A percentile compares a stretch with the other conserved stretches of the same genome.
Evolutionary conservation across 768 basidiomycete genomes (phyloP).

Genomic region (Kwoniella sp.): DNA sequence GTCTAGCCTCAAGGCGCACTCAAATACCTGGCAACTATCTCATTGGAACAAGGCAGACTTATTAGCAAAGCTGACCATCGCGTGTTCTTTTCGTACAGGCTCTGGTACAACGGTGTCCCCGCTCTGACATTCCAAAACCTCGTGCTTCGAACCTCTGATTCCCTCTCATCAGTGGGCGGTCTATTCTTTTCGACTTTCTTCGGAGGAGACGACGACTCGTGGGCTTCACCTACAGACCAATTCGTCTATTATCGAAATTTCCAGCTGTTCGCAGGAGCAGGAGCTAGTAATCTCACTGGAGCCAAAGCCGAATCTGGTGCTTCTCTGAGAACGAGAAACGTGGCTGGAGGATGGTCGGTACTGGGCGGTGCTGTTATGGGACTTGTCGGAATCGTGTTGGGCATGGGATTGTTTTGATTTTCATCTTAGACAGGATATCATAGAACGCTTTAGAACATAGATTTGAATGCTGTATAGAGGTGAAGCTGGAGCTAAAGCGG

Average conservation of each 20-base stretch:
- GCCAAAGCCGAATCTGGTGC: constrained; percentile 7
- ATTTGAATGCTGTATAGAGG: too few relatives aligned
- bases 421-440: too few relatives aligned
- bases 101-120: constrained; percentile 65
- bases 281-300: constrained; percentile 30
- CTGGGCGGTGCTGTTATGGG: background rate
- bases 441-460: too few relatives aligned
- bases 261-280: constrained; percentile 38
- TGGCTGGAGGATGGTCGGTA: background rate
- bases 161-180: constrained; percentile 64
- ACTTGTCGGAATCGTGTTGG: background rate
- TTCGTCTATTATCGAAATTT: constrained; percentile 79
- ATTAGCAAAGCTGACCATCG: background rate
- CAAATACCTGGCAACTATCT: too few relatives aligned
- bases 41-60: too few relatives aligned
- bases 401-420: background rate
- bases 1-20: too few relatives aligned
- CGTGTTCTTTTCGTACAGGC: constrained; percentile 14
- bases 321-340: background rate
- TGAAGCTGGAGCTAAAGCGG: too few relatives aligned
- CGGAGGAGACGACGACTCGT: constrained; percentile 70
- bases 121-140: constrained; percentile 66
- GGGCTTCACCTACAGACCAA: constrained; percentile 70
- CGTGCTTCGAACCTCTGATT: constrained; percentile 64
- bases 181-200: constrained; percentile 88